These are phyloP conservation scores for Aspergillus novoparasiticus DNA, from an alignment of 2,329 filamentous ascomycete species.

Conservation along the genomic window DNA sequence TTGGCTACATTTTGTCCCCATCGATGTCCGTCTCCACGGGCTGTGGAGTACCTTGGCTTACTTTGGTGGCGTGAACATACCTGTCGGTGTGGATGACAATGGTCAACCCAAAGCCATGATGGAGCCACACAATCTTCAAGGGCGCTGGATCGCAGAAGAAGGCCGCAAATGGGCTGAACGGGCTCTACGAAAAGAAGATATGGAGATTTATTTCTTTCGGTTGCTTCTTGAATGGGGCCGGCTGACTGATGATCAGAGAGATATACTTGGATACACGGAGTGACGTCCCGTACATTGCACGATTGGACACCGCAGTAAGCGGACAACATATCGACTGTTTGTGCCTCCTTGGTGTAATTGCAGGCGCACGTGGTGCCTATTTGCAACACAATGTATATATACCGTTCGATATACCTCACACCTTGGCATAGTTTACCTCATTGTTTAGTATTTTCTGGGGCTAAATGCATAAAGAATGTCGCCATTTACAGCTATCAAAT, in stretches of 20 bases:
- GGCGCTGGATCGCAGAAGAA: conserved; percentile 65
- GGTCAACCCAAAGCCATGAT: conserved; percentile 54
- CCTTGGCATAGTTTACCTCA: neutral
- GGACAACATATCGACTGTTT: neutral
- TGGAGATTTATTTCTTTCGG: conserved; percentile 79
- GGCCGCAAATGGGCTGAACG: conserved; percentile 66
- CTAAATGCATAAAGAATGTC: neutral
- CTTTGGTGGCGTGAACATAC: conserved; percentile 60
- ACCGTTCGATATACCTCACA: neutral
- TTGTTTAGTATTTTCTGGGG: neutral
- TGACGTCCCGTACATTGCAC: conserved; percentile 8
- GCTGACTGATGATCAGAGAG: conserved; percentile 63
- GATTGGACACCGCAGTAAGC: neutral
- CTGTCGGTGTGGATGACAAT: conserved; percentile 6
- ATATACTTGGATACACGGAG: conserved; percentile 47
- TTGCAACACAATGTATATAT: conserved; percentile 7
- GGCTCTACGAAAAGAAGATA: conserved; percentile 70
- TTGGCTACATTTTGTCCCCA: conserved; percentile 80
- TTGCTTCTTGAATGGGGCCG: conserved; percentile 77
- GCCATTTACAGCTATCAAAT: neutral
- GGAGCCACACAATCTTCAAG: conserved; percentile 56
- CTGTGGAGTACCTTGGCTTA: conserved; percentile 75
- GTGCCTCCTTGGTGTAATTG: neutral
- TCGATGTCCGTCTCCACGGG: conserved; percentile 72
- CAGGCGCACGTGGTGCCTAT: neutral